These are phyloP conservation scores for Lagerstroemia speciosa DNA, from an alignment of 345 rosid species.

Conservation along the genomic window DNA sequence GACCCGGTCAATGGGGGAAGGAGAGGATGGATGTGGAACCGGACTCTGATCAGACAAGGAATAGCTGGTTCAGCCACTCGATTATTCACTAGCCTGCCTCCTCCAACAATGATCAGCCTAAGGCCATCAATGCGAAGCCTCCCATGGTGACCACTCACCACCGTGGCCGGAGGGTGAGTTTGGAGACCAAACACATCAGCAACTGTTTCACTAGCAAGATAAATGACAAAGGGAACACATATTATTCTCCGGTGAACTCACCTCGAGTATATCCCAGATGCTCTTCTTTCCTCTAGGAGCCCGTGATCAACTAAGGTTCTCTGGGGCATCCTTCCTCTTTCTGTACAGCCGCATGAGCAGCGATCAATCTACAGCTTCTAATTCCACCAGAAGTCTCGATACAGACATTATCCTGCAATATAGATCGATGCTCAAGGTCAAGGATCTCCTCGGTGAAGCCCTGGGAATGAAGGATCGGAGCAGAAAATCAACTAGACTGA, in stretches of 20 bases:
- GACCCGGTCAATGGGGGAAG: no score
- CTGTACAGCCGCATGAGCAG: conserved; percentile 74
- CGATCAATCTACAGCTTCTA: conserved; percentile 55
- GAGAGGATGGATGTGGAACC: no score
- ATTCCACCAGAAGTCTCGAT: conserved; percentile 42
- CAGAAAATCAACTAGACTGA: conserved; percentile 8
- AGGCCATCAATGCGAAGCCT: conserved; percentile 45
- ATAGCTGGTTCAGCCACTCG: conserved; percentile 9
- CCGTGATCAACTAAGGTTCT: conserved; percentile 45
- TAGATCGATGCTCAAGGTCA: neutral
- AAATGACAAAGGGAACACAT: no score
- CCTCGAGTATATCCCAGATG: conserved; percentile 82
- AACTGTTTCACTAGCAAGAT: neutral
- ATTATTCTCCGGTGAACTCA: conserved; percentile 15
- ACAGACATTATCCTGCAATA: conserved; percentile 54
- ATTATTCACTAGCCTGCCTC: conserved; percentile 16
- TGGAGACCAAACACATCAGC: conserved; percentile 5
- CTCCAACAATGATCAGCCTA: neutral
- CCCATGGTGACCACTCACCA: conserved; percentile 81
- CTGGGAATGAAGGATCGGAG: neutral
- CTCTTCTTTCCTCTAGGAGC: conserved; percentile 58
- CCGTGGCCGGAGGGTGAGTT: conserved; percentile 32
- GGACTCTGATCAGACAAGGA: no score
- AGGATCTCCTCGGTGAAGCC: neutral
- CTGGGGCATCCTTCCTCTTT: conserved; percentile 38